Evolutionary conservation across 2,329 filamentous ascomycete genomes (phyloP).

Genomic region (Diaporthe amygdali): DNA sequence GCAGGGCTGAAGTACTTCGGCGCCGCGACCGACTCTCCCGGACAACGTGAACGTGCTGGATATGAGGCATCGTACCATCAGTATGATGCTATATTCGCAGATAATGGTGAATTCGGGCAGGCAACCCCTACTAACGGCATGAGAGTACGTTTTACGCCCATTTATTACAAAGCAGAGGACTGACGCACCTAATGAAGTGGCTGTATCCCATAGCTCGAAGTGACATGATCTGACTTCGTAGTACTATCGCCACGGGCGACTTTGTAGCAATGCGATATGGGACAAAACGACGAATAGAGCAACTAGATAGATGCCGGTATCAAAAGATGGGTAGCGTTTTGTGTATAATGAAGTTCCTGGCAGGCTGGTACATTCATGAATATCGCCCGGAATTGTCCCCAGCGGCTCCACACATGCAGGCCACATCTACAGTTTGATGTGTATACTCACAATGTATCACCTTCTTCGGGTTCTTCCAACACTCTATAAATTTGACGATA

Average conservation of each 20-base stretch:
- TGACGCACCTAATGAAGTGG: neutral
- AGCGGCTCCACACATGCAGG: no score
- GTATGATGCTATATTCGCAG: conserved; percentile 59
- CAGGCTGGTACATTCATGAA: no score
- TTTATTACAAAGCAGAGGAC: neutral
- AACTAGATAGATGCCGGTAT: no score
- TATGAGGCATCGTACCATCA: conserved; percentile 53
- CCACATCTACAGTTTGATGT: neutral
- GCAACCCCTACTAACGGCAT: conserved; percentile 66
- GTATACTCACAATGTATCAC: neutral
- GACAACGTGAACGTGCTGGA: conserved; percentile 47
- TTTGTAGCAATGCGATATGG: no score
- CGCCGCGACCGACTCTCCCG: conserved; percentile 60
- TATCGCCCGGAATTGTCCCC: no score
- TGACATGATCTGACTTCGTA: no score
- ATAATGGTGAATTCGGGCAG: conserved; percentile 63
- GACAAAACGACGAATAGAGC: no score
- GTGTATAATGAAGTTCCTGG: no score
- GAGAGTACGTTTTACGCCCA: conserved; percentile 37
- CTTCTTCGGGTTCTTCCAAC: neutral
- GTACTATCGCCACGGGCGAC: no score
- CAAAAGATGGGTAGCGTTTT: no score
- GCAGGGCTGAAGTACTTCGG: conserved; percentile 65
- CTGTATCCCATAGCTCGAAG: no score
- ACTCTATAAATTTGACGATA: neutral